These are phyloP conservation scores for Lichenothelia convexa DNA, from an alignment of 495 filamentous ascomycete genomes.

Conservation along the genomic window DNA sequence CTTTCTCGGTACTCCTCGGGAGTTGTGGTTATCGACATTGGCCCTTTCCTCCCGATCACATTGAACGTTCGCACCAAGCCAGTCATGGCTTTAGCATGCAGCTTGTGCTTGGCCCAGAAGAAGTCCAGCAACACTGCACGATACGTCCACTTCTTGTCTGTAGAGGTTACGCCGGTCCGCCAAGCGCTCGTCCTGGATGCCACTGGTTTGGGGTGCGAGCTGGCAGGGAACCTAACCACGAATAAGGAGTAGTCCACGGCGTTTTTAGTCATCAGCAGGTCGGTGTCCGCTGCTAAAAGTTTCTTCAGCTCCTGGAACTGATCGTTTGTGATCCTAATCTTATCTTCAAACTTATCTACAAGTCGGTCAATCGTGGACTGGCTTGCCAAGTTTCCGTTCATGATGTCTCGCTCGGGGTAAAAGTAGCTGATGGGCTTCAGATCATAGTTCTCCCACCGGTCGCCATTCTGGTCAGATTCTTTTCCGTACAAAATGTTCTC, in stretches of 20 bases:
- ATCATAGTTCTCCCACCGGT: slow-evolving; percentile 49
- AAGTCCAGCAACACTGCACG: slow-evolving; percentile 46
- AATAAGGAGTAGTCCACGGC: slow-evolving; percentile 56
- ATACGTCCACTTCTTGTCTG: slow-evolving; percentile 45
- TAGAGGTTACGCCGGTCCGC: slow-evolving; percentile 36
- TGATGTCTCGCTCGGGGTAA: slow-evolving; percentile 49
- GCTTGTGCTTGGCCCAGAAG: slow-evolving; percentile 52
- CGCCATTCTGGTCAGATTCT: slow-evolving; percentile 21
- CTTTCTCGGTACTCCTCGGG: slow-evolving; percentile 45
- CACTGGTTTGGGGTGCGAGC: slow-evolving; percentile 2
- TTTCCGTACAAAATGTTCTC: slow-evolving; percentile 47
- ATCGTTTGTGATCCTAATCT: slow-evolving; percentile 32
- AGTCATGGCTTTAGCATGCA: slow-evolving; percentile 42
- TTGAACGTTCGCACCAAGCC: slow-evolving; percentile 43
- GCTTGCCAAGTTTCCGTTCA: slow-evolving; percentile 37
- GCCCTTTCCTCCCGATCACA: slow-evolving; percentile 34
- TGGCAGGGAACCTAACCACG: slow-evolving; percentile 35
- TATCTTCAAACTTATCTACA: slow-evolving; percentile 45
- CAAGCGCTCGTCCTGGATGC: slow-evolving; percentile 24
- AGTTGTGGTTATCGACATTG: slow-evolving; percentile 53
- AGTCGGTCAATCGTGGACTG: slow-evolving; percentile 39
- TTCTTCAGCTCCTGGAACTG: slow-evolving; percentile 33
- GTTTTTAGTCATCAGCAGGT: slow-evolving; percentile 37
- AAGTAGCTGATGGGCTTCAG: slow-evolving; percentile 56
- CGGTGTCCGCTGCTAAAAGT: slow-evolving; percentile 36